Base-by-base conservation (phyloP, 176 grass and related monocot species). In the Aegilops longissima region DNA sequence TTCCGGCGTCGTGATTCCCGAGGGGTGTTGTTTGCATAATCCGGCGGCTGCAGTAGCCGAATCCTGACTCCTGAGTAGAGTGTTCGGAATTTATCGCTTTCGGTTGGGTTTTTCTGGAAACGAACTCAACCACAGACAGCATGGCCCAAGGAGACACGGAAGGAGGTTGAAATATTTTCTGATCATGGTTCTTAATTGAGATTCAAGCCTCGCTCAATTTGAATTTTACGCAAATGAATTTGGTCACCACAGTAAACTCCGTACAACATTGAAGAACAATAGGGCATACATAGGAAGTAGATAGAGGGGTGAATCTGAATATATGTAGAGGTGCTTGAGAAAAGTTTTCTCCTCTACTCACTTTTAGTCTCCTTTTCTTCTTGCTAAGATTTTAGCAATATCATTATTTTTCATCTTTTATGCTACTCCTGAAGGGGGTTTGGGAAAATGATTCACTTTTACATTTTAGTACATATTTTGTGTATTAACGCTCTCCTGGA, bases 1-100 rank as follows among this genome's bases (percentile, higher is more conserved):
- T 42, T 9, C 76, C 76, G 31, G 42, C 81, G 27, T 81, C 88
- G 25, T 81, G 77, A 61, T 40, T 49, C 34, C 34, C 34, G 34
- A 0, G 1, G 17, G 63, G 79, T 31, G 17, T n/a, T 69, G 17
- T 69, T 31, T 81, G 62, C 42, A 14, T 23, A 35, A 29, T 14
- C 45, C 29, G 64, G 30, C 0, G 63, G 20, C 18, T 35, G 16
- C 66, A 18, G 44, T 7, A 39, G 18, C n/a, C n/a, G n/a, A n/a
- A n/a, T n/a, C n/a, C 11, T 11, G 44, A 12, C 20, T 39, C 18
- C 68, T 11, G 33, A 64, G 77, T 3, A 47, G 8, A 21, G 10
- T 30, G 40, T 30, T 61, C 4, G 1, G 0, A 69, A 88, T 69
- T 82, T n/a, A 1, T 23, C 0, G 4, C 1, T 65, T 44, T 7